phyloP scores from a whole-genome alignment of 108 stramenopile species.

The Skeletonema grethae region DNA sequence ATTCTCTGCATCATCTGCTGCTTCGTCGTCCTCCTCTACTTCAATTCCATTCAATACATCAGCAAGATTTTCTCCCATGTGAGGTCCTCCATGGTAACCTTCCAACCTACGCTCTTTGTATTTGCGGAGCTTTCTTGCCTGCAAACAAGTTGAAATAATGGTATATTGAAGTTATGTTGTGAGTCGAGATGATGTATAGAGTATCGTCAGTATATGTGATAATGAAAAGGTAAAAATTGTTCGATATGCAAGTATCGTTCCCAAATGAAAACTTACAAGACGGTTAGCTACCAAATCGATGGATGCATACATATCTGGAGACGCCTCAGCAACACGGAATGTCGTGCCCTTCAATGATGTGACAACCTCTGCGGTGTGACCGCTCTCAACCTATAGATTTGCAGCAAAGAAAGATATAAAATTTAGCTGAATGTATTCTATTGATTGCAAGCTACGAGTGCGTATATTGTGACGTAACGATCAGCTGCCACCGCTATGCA shows the following conservation, averaged over 20 bases:
- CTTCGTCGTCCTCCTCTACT: conserved; percentile 45
- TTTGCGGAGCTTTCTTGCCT: conserved; percentile 77
- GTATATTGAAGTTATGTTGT: too few relatives aligned
- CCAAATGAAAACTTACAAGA: conserved; percentile 38
- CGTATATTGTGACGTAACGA: not conserved
- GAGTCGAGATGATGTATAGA: too few relatives aligned
- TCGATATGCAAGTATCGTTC: not conserved
- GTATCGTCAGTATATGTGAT: too few relatives aligned
- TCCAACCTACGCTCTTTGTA: conserved; percentile 83
- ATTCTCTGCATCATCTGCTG: conserved; percentile 45
- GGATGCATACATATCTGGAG: conserved; percentile 84
- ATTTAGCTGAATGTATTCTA: not conserved
- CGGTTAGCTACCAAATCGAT: conserved; percentile 76
- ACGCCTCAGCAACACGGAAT: conserved; percentile 70
- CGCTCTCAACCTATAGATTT: conserved; percentile 70
- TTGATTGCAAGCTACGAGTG: not conserved
- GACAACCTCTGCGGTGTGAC: conserved; percentile 78
- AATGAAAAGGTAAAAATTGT: too few relatives aligned
- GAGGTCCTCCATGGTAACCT: conserved; percentile 80
- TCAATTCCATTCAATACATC: conserved; percentile 61
- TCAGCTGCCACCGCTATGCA: not conserved
- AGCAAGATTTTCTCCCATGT: conserved; percentile 82
- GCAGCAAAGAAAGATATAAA: conserved; percentile 4
- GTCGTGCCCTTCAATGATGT: conserved; percentile 80
- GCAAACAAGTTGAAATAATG: not conserved